Evolutionary conservation across 352 stramenopile genomes (phyloP), one percentile per base, ranked within the genome.

Genomic region (Phytophthora idaei): DNA sequence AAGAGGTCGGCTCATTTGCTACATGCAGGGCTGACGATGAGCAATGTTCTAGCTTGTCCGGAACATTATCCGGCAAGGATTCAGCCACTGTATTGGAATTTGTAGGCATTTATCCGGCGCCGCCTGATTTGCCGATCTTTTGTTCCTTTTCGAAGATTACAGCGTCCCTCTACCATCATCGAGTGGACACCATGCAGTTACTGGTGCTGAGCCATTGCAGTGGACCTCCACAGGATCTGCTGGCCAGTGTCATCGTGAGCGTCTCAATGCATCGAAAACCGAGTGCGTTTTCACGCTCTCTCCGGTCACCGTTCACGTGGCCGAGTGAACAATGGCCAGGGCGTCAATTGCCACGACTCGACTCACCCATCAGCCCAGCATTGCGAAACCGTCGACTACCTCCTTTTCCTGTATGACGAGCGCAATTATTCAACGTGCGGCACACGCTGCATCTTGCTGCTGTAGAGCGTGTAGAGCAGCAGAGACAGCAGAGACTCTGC

Each of bases 111-210:
- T 65, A 64, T 76, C 63, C 63, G 68, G 47, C 37, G 12, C 27
- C 4, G 12, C 28, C 60, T 58, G 55, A 61, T 71, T 59, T 61
- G 32, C 58, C 44, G 12, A 46, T 32, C 15, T 73, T 17, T 69
- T 57, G 46, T 68, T 71, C 57, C 52, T 64, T 65, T 74, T 73
- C 54, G 66, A 74, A 69, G 28, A 57, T 62, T 75, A 68, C 17
- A 31, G n/a, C 32, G 39, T 15, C 47, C 31, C 57, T 67, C 64
- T 57, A 67, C 57, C 55, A 54, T 61, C 32, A 21, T 62, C 39
- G 39, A 56, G 53, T 69, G 46, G 57, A 60, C 57, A 67, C 37
- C 10, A 39, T 27, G 14, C 53, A 51, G 37, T 41, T 49, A 47
- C 25, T 63, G 32, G 27, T 44, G 15, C 15, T 57, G 25, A 39